These are phyloP conservation scores for Heterobasidion irregulare DNA, from an alignment of 1,284 basidiomycete species.

Conservation along the genomic window DNA sequence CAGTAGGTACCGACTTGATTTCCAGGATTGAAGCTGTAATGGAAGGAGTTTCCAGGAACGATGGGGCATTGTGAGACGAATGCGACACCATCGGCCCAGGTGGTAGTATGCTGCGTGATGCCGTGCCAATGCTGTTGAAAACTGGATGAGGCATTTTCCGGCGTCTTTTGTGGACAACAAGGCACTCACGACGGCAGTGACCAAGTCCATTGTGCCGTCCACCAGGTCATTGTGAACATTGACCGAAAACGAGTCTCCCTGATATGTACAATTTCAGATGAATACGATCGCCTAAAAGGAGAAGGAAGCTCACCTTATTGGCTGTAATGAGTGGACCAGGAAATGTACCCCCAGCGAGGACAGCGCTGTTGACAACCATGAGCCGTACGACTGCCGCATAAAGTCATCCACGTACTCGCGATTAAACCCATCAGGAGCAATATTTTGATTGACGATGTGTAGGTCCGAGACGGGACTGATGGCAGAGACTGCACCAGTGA, in stretches of 20 bases:
- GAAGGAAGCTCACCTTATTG: constrained; percentile 2
- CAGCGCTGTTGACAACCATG: constrained; percentile 1
- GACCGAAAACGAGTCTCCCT: constrained; percentile 19
- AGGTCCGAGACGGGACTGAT: constrained; percentile 10
- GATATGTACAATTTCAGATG: neutral
- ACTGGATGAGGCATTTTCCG: neutral
- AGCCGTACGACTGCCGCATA: neutral
- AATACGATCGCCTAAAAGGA: neutral
- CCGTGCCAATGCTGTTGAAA: constrained; percentile 23
- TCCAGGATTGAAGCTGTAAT: constrained; percentile 21
- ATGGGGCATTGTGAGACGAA: constrained; percentile 39
- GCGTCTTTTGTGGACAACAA: neutral
- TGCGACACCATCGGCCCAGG: constrained; percentile 18
- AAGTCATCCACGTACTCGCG: neutral
- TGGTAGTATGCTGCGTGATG: constrained; percentile 18
- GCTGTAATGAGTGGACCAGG: constrained; percentile 13
- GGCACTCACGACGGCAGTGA: constrained; percentile 21
- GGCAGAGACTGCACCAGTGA: constrained; percentile 8
- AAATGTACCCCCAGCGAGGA: constrained; percentile 9
- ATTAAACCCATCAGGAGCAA: constrained; percentile 17
- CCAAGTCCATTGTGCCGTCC: constrained; percentile 23
- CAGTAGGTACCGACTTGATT: constrained; percentile 20
- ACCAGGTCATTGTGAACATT: constrained; percentile 24
- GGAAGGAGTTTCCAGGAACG: constrained; percentile 30
- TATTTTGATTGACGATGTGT: constrained; percentile 15